Conservation (phyloP, 2,329 filamentous ascomycete species). For the Cordyceps javanica region DNA sequence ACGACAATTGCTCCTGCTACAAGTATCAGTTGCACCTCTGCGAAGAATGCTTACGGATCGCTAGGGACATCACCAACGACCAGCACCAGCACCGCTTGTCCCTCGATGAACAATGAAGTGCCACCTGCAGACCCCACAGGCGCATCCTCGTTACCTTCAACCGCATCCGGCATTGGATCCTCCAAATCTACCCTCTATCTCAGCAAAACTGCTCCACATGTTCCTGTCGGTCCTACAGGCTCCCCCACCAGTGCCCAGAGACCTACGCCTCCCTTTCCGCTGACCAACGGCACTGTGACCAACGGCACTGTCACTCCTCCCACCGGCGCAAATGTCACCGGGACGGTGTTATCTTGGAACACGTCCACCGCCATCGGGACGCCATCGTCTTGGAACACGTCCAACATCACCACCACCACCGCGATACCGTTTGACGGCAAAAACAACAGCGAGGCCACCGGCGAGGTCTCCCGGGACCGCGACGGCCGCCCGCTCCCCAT, state of each 20-base stretch:
- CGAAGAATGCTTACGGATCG: too few relatives aligned
- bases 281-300: background rate
- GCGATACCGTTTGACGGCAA: background rate
- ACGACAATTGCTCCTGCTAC: background rate
- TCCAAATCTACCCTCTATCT: background rate
- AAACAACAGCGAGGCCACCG: too few relatives aligned
- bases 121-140: background rate
- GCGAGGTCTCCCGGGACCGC: background rate
- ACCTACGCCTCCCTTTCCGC: background rate
- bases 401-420: background rate
- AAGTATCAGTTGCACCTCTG: background rate
- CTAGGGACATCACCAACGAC: background rate
- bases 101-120: background rate
- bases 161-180: background rate
- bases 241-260: background rate
- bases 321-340: too few relatives aligned
- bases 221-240: background rate
- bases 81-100: background rate
- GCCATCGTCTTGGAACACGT: background rate
- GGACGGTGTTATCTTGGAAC: too few relatives aligned
- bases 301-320: too few relatives aligned
- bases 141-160: background rate
- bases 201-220: too few relatives aligned
- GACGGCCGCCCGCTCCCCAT: background rate
- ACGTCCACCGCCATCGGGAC: too few relatives aligned